Evolutionary conservation across 768 basidiomycete genomes (phyloP), one percentile per base, ranked within the genome.

Genomic region (Tulasnella sp.): DNA sequence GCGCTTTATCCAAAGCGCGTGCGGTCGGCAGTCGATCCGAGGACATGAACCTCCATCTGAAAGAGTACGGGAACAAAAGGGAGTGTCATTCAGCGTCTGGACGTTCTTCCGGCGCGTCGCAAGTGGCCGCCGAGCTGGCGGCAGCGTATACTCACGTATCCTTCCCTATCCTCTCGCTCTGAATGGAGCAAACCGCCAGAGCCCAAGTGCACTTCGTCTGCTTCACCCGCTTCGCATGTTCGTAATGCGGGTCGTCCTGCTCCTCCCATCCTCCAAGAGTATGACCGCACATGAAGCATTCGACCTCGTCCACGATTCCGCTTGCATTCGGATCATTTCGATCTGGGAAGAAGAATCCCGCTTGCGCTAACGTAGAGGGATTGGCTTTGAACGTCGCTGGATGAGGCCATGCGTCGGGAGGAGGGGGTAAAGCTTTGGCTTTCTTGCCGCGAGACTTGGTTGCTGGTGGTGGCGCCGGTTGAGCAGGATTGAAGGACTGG

Each of bases 211-310:
- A 95, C n/a, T 79, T 80, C 63, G 77, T 82, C 75, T 89, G 90
- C 77, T 93, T 91, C 19, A 35, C 52, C 34, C 74, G 63, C 37
- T 82, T 78, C 79, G 84, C 89, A 77, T 98, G 95, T 42, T 96
- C 89, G 44, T 86, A 83, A 75, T 91, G 90, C 0, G 95, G 95
- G 80, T 95, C 91, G 76, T 98, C 95, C 0, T 86, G 82, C 62
- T 83, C 83, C 63, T 90, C 90, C 95, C 95, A 98, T 22, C 90
- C 91, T 69, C 87, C 86, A 9, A 98, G 83, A 74, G 89, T 84
- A 76, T 95, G 92, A 62, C 83, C 84, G 81, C 95, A 98, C 75
- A 90, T 81, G 79, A 89, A 97, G 79, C 95, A 98, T 4, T 85
- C 83, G 26, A 91, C 94, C 76, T 86, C 89, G 80, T 95, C 92